phyloP scores from a whole-genome alignment of 2,329 filamentous ascomycete species.

The Aspergillus flavus region DNA sequence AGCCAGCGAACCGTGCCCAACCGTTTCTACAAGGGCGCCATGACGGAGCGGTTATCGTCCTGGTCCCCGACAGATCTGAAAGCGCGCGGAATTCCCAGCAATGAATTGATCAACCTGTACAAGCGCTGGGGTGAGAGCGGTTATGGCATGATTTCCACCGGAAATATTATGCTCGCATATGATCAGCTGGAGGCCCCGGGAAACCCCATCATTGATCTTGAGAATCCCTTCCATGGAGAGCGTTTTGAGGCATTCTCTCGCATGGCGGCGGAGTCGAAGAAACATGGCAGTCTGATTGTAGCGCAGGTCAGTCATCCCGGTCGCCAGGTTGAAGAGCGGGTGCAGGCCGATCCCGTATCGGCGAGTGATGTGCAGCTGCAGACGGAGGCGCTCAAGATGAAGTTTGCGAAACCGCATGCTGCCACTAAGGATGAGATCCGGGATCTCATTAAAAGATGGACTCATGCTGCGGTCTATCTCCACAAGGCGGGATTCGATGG shows the following conservation, averaged over 20 bases:
- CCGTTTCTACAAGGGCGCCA: slow-evolving; percentile 68
- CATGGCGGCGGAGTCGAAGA: slow-evolving; percentile 58
- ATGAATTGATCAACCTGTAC: slow-evolving; percentile 60
- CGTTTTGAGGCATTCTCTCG: slow-evolving; percentile 63
- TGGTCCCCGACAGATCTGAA: slow-evolving; percentile 59
- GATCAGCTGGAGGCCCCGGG: slow-evolving; percentile 60
- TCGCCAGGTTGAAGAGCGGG: slow-evolving; percentile 51
- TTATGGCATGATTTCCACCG: slow-evolving; percentile 60
- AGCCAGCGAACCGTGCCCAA: slow-evolving; percentile 62
- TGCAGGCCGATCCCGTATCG: slow-evolving; percentile 55
- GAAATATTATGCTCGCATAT: slow-evolving; percentile 66
- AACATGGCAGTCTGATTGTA: slow-evolving; percentile 60
- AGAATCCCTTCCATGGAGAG: slow-evolving; percentile 54
- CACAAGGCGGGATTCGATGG: slow-evolving; percentile 64
- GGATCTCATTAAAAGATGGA: slow-evolving; percentile 62
- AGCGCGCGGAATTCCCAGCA: slow-evolving; percentile 57
- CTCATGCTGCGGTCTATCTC: slow-evolving; percentile 63
- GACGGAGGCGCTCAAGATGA: slow-evolving; percentile 32
- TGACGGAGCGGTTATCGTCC: slow-evolving; percentile 66
- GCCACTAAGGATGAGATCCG: slow-evolving; percentile 45
- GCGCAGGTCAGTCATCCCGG: slow-evolving; percentile 67
- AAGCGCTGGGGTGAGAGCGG: slow-evolving; percentile 62
- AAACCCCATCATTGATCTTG: slow-evolving; percentile 61
- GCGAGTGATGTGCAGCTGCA: slow-evolving; percentile 54
- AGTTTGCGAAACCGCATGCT: slow-evolving; percentile 39